Conservation (phyloP, 208 protist species). For the Leishmania major region DNA sequence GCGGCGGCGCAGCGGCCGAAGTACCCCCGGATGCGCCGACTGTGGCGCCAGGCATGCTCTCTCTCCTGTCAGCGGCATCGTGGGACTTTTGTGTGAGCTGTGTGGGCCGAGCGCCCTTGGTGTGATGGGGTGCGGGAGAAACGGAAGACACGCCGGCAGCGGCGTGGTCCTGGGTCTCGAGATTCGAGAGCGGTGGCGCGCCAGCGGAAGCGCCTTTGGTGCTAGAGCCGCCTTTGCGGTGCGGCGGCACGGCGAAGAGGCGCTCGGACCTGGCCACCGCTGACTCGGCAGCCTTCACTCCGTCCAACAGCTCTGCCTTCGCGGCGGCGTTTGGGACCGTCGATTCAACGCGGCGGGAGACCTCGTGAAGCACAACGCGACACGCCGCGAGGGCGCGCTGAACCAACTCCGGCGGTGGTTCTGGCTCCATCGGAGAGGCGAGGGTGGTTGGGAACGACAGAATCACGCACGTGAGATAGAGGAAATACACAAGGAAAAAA, state of each 20-base stretch:
- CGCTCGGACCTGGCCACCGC: conserved; percentile 14
- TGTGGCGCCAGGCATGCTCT: not conserved
- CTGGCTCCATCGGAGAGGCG: not conserved
- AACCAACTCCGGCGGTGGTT: conserved; percentile 12
- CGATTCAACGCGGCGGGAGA: conserved; percentile 29
- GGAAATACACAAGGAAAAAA: not conserved
- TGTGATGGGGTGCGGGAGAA: not conserved
- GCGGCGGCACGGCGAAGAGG: not conserved
- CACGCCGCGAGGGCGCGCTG: conserved; percentile 23
- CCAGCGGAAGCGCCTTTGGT: not conserved
- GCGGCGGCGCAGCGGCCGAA: conserved; percentile 7
- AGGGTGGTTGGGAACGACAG: conserved; percentile 15
- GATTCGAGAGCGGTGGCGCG: not conserved
- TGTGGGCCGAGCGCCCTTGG: not conserved
- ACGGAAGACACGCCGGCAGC: not conserved
- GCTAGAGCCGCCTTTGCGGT: conserved; percentile 1
- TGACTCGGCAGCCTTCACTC: conserved; percentile 25
- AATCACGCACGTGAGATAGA: not conserved
- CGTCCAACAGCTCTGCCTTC: conserved; percentile 42
- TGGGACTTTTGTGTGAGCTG: not conserved
- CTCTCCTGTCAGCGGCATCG: not conserved
- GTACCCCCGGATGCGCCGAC: not conserved
- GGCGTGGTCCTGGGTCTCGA: not conserved
- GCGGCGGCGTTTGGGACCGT: conserved; percentile 19
- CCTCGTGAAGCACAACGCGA: conserved; percentile 25